These are phyloP conservation scores for Solanum neorickii DNA, from an alignment of 257 asterid genomes.

Conservation along the genomic window DNA sequence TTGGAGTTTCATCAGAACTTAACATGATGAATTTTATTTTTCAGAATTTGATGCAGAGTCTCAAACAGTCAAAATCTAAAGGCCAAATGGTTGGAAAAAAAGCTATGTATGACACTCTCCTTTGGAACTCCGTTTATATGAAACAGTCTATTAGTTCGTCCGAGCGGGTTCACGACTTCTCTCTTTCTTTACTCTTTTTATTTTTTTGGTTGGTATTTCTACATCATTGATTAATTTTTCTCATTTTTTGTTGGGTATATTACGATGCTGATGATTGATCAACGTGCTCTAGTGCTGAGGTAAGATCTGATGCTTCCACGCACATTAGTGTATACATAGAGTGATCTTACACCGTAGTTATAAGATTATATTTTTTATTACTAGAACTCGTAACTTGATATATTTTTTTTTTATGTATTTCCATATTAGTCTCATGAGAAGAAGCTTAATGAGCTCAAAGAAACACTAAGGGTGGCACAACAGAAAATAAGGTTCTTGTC, in stretches of 20 bases:
- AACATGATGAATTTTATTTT: background rate
- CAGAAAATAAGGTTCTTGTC: constrained; percentile 39
- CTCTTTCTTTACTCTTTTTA: constrained; percentile 1
- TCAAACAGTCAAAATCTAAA: constrained; percentile 40
- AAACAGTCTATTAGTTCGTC: background rate
- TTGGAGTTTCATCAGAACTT: background rate
- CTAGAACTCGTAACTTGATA: background rate
- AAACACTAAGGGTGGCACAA: constrained; percentile 24
- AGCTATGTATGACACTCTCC: constrained; percentile 22
- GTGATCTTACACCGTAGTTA: background rate
- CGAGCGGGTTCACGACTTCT: background rate
- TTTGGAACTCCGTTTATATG: background rate
- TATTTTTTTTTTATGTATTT: background rate
- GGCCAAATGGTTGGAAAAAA: constrained; percentile 44
- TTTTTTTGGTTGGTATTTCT: background rate
- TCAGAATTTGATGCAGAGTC: constrained; percentile 35
- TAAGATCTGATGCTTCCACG: background rate
- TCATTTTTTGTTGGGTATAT: background rate
- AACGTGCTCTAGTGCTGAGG: constrained; percentile 40
- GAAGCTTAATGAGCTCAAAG: constrained; percentile 34
- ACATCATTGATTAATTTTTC: too few species aligned
- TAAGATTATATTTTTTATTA: background rate
- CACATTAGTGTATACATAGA: background rate
- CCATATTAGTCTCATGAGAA: constrained; percentile 39
- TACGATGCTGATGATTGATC: constrained; percentile 4